Evolutionary conservation across 176 grass and related monocot species (phyloP).

Genomic region (Calamus simplicifolius): DNA sequence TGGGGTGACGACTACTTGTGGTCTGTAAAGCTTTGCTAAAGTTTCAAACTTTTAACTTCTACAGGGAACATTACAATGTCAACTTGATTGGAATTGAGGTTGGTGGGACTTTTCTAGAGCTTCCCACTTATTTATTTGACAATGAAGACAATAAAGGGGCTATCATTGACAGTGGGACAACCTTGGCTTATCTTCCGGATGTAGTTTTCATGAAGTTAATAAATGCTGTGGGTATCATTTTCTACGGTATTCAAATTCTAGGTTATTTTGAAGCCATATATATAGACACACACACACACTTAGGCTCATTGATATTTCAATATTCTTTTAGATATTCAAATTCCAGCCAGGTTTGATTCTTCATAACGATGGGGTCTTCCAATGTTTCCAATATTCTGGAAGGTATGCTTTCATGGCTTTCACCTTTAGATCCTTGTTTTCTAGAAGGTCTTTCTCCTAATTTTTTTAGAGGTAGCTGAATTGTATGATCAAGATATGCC

Average conservation of each 20-base stretch:
- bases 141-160: slow-evolving; percentile 41
- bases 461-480: no score
- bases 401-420: slow-evolving; percentile 25
- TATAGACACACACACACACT: no score
- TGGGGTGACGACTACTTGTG: no score
- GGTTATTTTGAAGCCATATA: background rate
- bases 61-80: slow-evolving; percentile 88
- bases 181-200: slow-evolving; percentile 71
- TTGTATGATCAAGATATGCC: no score
- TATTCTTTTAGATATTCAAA: slow-evolving; percentile 55
- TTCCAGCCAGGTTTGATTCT: slow-evolving; percentile 37
- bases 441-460: no score
- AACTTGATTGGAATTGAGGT: slow-evolving; percentile 69
- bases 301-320: slow-evolving; percentile 22
- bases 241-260: background rate
- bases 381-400: slow-evolving; percentile 76
- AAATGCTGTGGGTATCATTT: slow-evolving; percentile 29
- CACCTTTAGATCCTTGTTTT: slow-evolving; percentile 16
- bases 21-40: no score
- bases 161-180: slow-evolving; percentile 92
- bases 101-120: slow-evolving; percentile 41
- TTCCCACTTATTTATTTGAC: slow-evolving; percentile 53
- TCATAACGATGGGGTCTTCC: slow-evolving; percentile 36
- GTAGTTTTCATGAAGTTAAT: slow-evolving; percentile 37
- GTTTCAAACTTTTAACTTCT: background rate